phyloP scores from a whole-genome alignment of 345 rosid genomes.

The Noccaea bulbosa region DNA sequence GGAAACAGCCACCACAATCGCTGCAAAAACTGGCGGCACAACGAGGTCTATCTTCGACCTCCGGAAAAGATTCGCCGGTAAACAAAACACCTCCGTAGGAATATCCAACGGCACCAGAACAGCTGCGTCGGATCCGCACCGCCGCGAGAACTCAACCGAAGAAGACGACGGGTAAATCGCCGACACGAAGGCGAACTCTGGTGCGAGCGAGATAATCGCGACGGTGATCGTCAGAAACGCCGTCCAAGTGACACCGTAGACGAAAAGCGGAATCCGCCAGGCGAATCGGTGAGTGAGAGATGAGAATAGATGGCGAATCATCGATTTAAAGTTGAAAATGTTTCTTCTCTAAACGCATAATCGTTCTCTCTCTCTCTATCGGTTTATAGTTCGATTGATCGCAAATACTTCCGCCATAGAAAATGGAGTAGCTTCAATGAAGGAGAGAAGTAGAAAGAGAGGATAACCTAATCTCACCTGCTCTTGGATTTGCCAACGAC shows the following conservation, averaged over 20 bases:
- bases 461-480: conserved; percentile 50
- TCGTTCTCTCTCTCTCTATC: background rate
- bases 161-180: conserved; percentile 62
- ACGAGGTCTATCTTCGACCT: conserved; percentile 66
- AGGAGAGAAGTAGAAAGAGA: conserved; percentile 34
- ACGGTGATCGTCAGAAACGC: conserved; percentile 62
- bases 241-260: conserved; percentile 83
- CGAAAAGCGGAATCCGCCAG: conserved; percentile 59
- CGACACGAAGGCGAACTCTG: conserved; percentile 72
- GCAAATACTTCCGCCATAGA: conserved; percentile 28
- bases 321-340: background rate
- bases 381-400: conserved; percentile 3
- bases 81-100: conserved; percentile 64
- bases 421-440: conserved; percentile 39
- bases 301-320: conserved; percentile 39
- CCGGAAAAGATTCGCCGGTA: conserved; percentile 62
- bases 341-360: background rate
- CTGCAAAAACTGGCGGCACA: conserved; percentile 86
- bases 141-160: conserved; percentile 44
- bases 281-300: conserved; percentile 49
- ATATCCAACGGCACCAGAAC: conserved; percentile 69
- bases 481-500: conserved; percentile 17
- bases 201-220: conserved; percentile 77
- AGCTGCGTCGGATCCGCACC: conserved; percentile 51
- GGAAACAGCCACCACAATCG: conserved; percentile 75